A percentile compares a stretch with the other conserved stretches of the same genome.
Conservation (phyloP, 768 basidiomycete species). For the Peribolospora kevripleyi region DNA sequence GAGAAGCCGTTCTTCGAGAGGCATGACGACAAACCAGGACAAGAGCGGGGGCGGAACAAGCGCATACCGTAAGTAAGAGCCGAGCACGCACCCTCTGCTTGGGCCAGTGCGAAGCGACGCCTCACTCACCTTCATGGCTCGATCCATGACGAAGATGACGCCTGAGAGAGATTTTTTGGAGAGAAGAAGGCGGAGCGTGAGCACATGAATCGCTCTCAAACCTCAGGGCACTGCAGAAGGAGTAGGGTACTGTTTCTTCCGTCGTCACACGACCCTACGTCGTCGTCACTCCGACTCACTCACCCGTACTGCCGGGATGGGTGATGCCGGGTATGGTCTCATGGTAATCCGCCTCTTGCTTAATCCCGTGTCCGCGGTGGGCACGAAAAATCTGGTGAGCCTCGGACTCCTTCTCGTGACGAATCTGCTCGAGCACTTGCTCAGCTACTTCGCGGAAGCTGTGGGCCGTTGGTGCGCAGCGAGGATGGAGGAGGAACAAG, state of each 20-base stretch:
- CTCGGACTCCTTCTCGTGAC: not conserved
- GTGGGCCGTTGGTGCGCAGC: no score
- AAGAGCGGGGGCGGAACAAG: constrained; percentile 18
- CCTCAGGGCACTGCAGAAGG: not conserved
- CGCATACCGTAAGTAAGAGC: constrained; percentile 24
- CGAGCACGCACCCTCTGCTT: constrained; percentile 64
- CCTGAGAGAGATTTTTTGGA: constrained; percentile 15
- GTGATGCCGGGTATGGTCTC: constrained; percentile 63
- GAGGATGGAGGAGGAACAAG: no score
- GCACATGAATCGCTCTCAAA: constrained; percentile 27
- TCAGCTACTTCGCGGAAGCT: no score
- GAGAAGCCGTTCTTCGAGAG: not conserved
- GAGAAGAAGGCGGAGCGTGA: constrained; percentile 8
- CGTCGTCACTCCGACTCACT: not conserved
- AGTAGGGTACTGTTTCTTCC: not conserved
- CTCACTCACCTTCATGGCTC: constrained; percentile 28
- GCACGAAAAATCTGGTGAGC: not conserved
- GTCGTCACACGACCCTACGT: no score
- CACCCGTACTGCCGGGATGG: not conserved
- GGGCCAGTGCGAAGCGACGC: no score
- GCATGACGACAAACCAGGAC: not conserved
- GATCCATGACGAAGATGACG: constrained; percentile 71
- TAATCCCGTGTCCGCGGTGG: not conserved
- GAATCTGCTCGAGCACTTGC: no score
- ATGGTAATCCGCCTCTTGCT: constrained; percentile 27